These are phyloP conservation scores for Cenococcum geophilum DNA, from an alignment of 495 filamentous ascomycete species.

Conservation along the genomic window DNA sequence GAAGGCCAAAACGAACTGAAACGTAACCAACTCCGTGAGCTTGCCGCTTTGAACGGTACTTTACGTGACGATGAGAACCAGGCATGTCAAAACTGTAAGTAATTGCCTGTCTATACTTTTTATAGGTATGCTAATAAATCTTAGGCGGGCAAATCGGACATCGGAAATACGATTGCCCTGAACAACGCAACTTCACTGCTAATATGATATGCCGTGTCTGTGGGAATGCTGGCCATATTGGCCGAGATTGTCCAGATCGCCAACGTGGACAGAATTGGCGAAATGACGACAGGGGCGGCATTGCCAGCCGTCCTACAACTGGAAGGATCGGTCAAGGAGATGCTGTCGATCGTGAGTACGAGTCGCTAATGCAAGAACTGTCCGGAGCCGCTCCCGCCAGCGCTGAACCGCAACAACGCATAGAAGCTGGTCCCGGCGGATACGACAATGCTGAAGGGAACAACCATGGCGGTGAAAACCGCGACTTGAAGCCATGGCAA, in stretches of 20 bases:
- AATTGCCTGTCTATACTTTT: not conserved
- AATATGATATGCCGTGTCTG: constrained; percentile 99
- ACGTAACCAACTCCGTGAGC: constrained; percentile 93
- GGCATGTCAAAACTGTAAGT: constrained; percentile 94
- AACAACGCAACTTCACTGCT: constrained; percentile 95
- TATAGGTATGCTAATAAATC: constrained; percentile 15
- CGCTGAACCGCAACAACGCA: constrained; percentile 61
- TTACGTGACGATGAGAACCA: constrained; percentile 98
- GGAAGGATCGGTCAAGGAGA: constrained; percentile 70
- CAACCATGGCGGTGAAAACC: constrained; percentile 45
- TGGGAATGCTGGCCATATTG: constrained; percentile 91
- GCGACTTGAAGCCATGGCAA: constrained; percentile 80
- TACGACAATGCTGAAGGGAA: constrained; percentile 43
- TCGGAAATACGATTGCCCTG: constrained; percentile 96
- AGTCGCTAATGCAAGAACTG: constrained; percentile 98
- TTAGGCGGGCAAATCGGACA: constrained; percentile 92
- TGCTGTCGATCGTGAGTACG: constrained; percentile 88
- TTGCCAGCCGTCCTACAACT: constrained; percentile 45
- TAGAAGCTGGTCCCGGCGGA: constrained; percentile 72
- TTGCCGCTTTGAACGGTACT: constrained; percentile 95
- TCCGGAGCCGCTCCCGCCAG: constrained; percentile 60
- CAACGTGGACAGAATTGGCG: constrained; percentile 88
- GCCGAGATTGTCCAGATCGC: constrained; percentile 86
- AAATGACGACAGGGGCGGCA: constrained; percentile 52
- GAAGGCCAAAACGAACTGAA: constrained; percentile 98